These are phyloP conservation scores for Papiliotrema terrestris DNA, from an alignment of 1,284 basidiomycete genomes.

Conservation along the genomic window DNA sequence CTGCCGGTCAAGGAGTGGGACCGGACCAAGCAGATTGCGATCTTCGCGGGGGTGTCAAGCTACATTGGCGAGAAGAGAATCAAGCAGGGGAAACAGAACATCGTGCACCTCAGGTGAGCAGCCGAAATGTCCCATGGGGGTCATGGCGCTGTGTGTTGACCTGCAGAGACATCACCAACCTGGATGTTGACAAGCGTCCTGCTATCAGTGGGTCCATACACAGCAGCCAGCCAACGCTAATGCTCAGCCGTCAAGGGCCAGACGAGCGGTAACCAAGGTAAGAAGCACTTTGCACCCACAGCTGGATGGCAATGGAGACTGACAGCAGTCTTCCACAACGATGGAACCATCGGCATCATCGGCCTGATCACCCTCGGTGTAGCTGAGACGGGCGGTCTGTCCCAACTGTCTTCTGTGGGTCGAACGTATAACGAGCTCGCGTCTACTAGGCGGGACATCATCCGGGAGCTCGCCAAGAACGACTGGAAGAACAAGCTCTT, in stretches of 20 bases:
- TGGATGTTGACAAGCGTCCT: conserved; percentile 23
- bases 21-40: conserved; percentile 18
- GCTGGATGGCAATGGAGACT: too few species aligned
- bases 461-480: conserved; percentile 19
- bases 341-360: conserved; percentile 20
- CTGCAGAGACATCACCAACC: conserved; percentile 19
- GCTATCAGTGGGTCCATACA: conserved; percentile 14
- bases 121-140: too few species aligned
- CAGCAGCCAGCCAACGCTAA: background rate
- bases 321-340: conserved; percentile 23
- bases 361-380: conserved; percentile 23
- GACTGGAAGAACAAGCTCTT: conserved; percentile 20
- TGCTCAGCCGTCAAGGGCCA: conserved; percentile 21
- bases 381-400: conserved; percentile 23
- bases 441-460: conserved; percentile 17
- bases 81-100: conserved; percentile 13
- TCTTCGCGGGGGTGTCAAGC: conserved; percentile 25
- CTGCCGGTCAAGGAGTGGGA: conserved; percentile 23
- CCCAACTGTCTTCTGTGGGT: conserved; percentile 23
- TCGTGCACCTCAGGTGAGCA: conserved; percentile 27
- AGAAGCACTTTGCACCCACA: background rate
- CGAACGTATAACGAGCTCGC: conserved; percentile 26
- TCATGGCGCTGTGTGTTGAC: too few species aligned
- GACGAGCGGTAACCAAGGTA: conserved; percentile 28
- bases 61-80: conserved; percentile 17